Evolutionary conservation across 805 yeast species (phyloP).

Genomic region (Saturnispora dispora): DNA sequence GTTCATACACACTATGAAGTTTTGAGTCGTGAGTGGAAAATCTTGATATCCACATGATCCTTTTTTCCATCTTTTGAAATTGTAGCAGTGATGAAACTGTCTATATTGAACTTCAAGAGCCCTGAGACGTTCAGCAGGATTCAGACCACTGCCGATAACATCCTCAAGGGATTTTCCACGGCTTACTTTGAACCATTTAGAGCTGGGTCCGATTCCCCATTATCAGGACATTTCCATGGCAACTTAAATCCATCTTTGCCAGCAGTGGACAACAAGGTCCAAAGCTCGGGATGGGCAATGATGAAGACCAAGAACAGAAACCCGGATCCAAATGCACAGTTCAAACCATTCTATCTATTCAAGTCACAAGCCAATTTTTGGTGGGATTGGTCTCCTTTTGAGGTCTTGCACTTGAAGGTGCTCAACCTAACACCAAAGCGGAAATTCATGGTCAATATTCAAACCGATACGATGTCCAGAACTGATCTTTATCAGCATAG

Average conservation of each 20-base stretch:
- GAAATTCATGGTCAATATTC: constrained; percentile 70
- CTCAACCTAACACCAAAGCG: constrained; percentile 49
- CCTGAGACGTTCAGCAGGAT: constrained; percentile 41
- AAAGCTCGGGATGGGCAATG: constrained; percentile 70
- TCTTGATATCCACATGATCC: neutral
- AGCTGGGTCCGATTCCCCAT: constrained; percentile 26
- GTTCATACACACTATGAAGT: neutral
- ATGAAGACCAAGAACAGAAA: constrained; percentile 65
- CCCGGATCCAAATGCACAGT: constrained; percentile 32
- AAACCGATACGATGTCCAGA: constrained; percentile 67
- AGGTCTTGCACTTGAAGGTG: constrained; percentile 59
- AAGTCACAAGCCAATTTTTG: constrained; percentile 32
- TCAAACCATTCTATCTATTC: constrained; percentile 31
- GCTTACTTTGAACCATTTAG: constrained; percentile 36
- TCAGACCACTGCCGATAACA: constrained; percentile 55
- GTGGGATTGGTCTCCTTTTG: constrained; percentile 65
- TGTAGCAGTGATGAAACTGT: constrained; percentile 17
- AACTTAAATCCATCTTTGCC: constrained; percentile 60
- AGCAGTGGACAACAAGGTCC: constrained; percentile 49
- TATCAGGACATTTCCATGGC: constrained; percentile 62
- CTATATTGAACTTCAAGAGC: constrained; percentile 51
- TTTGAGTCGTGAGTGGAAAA: neutral
- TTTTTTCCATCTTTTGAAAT: neutral
- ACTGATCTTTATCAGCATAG: constrained; percentile 81
- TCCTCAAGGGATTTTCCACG: constrained; percentile 67